Conservation (phyloP, 805 yeast genomes). For the Ogataea saltuana region DNA sequence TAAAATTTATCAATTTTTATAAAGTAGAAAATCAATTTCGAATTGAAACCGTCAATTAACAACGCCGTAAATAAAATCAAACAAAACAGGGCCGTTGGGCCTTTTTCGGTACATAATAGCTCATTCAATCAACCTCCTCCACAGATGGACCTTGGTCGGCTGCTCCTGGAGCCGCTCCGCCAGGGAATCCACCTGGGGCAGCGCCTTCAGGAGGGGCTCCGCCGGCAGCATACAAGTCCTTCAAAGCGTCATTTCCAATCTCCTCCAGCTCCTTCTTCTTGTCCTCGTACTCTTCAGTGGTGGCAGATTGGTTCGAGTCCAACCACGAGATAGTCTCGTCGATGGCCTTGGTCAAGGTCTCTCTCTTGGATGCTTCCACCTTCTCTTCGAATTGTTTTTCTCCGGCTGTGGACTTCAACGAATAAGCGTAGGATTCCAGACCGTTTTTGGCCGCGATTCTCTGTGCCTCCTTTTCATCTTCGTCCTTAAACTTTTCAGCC, state of each 20-base stretch:
- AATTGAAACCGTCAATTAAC: constrained; percentile 1
- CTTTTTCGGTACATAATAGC: too few relatives aligned
- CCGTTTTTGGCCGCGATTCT: constrained; percentile 94
- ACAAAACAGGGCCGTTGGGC: not conserved
- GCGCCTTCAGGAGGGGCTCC: constrained; percentile 76
- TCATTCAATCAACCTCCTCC: constrained; percentile 71
- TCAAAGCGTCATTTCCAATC: constrained; percentile 94
- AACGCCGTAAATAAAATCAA: not conserved
- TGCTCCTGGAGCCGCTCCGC: constrained; percentile 58
- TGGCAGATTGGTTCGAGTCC: constrained; percentile 89
- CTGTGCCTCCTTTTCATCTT: constrained; percentile 91
- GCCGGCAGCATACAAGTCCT: constrained; percentile 94
- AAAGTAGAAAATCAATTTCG: constrained; percentile 3
- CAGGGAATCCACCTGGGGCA: constrained; percentile 45
- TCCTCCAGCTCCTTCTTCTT: constrained; percentile 95
- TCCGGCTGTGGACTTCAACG: constrained; percentile 77
- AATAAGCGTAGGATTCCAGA: constrained; percentile 93
- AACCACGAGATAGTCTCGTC: constrained; percentile 89
- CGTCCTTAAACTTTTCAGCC: constrained; percentile 96
- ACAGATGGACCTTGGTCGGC: constrained; percentile 75
- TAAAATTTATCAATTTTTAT: not conserved
- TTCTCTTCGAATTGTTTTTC: constrained; percentile 81
- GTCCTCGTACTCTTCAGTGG: constrained; percentile 88
- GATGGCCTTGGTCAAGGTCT: constrained; percentile 72
- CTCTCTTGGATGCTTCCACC: constrained; percentile 49